Percentiles rank a stretch among this genome's conserved stretches.
phyloP scores from a whole-genome alignment of 2,329 filamentous ascomycete genomes.

The Blastomyces emzantsi region DNA sequence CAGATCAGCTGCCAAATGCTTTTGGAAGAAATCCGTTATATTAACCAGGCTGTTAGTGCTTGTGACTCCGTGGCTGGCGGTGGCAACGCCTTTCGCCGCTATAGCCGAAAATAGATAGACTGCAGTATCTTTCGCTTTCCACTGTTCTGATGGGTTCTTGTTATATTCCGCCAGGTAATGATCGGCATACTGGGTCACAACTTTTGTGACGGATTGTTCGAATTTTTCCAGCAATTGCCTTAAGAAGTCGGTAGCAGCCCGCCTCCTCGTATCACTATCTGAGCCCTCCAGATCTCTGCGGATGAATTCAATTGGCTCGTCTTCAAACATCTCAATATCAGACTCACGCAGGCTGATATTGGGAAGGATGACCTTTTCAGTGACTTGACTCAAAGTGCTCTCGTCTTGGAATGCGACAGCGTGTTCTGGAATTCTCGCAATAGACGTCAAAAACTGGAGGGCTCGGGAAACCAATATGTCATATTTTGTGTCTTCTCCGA shows the following conservation, averaged over 20 bases:
- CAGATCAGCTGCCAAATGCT: constrained; percentile 82
- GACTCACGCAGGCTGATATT: constrained; percentile 88
- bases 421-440: constrained; percentile 68
- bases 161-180: constrained; percentile 71
- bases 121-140: constrained; percentile 98
- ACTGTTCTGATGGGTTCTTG: constrained; percentile 60
- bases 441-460: constrained; percentile 84
- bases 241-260: constrained; percentile 91
- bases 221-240: constrained; percentile 83
- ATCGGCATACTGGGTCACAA: constrained; percentile 80
- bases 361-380: constrained; percentile 91
- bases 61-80: constrained; percentile 80
- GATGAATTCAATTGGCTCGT: constrained; percentile 98
- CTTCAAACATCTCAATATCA: constrained; percentile 92
- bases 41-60: constrained; percentile 80
- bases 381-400: constrained; percentile 69
- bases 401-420: constrained; percentile 78
- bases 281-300: constrained; percentile 90
- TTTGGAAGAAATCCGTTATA: constrained; percentile 91
- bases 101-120: constrained; percentile 93
- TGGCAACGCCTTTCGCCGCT: constrained; percentile 82
- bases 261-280: constrained; percentile 83
- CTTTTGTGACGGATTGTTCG: constrained; percentile 70
- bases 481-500: constrained; percentile 82
- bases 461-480: constrained; percentile 92